Percentiles rank a stretch among this genome's conserved stretches.
Conservation (phyloP, 768 basidiomycete genomes). For the Obba rivulosa region DNA sequence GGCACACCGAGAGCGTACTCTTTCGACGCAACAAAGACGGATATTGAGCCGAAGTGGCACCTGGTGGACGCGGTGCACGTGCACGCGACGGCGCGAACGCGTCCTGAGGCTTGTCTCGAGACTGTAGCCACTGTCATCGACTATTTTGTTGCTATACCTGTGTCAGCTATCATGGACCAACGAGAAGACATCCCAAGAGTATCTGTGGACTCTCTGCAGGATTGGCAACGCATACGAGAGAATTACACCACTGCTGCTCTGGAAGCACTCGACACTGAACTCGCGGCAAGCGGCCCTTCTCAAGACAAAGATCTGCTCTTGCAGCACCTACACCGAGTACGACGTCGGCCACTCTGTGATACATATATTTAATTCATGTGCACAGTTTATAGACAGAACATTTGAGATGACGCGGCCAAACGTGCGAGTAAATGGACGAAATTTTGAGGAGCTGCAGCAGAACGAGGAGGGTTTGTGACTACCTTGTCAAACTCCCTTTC, state of each 20-base stretch:
- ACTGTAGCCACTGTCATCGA: neutral
- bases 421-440: constrained; percentile 75
- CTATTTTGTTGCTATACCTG: too few relatives aligned
- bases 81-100: too few relatives aligned
- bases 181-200: constrained; percentile 46
- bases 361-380: neutral
- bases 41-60: too few relatives aligned
- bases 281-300: constrained; percentile 33
- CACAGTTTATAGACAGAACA: constrained; percentile 58
- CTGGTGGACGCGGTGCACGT: neutral
- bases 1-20: too few relatives aligned
- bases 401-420: constrained; percentile 65
- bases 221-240: constrained; percentile 59
- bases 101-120: neutral
- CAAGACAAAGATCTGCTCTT: constrained; percentile 42
- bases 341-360: constrained; percentile 1
- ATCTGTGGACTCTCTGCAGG: constrained; percentile 58
- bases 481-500: neutral
- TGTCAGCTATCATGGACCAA: constrained; percentile 27
- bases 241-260: constrained; percentile 46
- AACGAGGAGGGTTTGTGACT: constrained; percentile 43
- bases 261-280: constrained; percentile 40
- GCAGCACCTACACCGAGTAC: constrained; percentile 49
- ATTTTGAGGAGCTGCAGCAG: constrained; percentile 58
- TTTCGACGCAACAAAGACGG: too few relatives aligned